Base-by-base conservation (phyloP, 2,329 filamentous ascomycete species). In the Aureobasidium subglaciale region DNA sequence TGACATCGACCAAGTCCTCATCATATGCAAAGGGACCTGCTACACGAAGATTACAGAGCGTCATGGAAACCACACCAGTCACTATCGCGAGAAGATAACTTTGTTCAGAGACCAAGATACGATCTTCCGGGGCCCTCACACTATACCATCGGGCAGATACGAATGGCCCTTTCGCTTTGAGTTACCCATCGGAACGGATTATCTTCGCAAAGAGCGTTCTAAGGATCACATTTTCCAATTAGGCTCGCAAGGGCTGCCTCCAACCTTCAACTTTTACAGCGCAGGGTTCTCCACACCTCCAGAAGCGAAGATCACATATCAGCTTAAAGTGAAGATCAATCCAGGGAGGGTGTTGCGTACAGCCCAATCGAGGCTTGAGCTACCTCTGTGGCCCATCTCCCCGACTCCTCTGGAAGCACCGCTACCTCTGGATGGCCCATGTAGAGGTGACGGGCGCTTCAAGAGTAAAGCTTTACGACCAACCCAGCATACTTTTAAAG, bases 271-370 rank as follows among this genome's bases (percentile, higher is more conserved):
- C 3, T 18, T 52, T 6, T 9, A n/a, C n/a, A 52, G 48, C 48
- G 34, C 29, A 8, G 30, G 15, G 9, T 13, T 37, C 27, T 43
- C 38, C 3, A 45, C 9, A 13, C 38, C 34, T 11, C 37, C 42
- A 10, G n/a, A 55, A 30, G 52, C 41, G 11, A 5, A 40, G 11
- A 32, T 55, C 27, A 25, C 22, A 10, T 55, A 55, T n/a, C 22
- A 30, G 7, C n/a, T 55, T 16, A 55, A 55, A 32, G 52, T 46
- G 8, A 46, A 45, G 18, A 20, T 55, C n/a, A 55, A 55, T 18
- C 52, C 52, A 10, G 40, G 42, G 11, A 45, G 25, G 15, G 22
- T 46, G 16, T 18, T 45, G 24, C 40, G 40, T 15, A 20, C 22
- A 10, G 30, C 30, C 5, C 15, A 46, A 11, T n/a, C 9, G 4